Evolutionary conservation across 345 rosid species (phyloP).

Genomic region (Heritiera fomes): DNA sequence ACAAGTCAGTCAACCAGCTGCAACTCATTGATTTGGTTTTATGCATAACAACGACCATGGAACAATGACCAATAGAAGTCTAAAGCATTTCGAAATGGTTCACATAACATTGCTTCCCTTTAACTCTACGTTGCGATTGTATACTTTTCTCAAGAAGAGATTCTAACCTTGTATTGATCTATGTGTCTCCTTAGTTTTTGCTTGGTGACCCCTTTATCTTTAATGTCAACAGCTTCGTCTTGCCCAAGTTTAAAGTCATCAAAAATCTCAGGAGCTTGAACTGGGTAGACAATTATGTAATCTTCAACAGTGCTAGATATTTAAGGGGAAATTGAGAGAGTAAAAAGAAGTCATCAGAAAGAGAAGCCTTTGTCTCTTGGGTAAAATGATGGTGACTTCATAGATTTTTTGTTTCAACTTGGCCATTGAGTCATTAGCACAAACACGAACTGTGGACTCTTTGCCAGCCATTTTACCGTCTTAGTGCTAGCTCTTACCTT

Average conservation of each 20-base stretch:
- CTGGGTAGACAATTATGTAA: slow-evolving; percentile 80
- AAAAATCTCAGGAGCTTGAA: slow-evolving; percentile 70
- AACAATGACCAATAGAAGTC: background rate
- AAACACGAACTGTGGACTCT: too few relatives aligned
- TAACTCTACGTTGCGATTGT: background rate
- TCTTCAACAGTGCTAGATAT: slow-evolving; percentile 64
- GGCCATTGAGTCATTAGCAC: too few relatives aligned
- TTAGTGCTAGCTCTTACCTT: too few relatives aligned
- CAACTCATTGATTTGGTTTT: background rate
- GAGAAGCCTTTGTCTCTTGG: too few relatives aligned
- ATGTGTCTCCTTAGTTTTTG: slow-evolving; percentile 71
- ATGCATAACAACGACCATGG: background rate
- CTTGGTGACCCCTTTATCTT: slow-evolving; percentile 84
- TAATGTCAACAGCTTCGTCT: slow-evolving; percentile 79
- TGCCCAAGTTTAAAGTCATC: slow-evolving; percentile 94
- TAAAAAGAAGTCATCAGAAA: background rate
- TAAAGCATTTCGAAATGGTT: background rate
- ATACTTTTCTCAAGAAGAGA: slow-evolving; percentile 2
- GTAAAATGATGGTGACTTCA: too few relatives aligned
- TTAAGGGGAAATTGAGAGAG: too few relatives aligned
- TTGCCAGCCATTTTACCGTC: too few relatives aligned
- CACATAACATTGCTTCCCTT: background rate
- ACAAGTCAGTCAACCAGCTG: slow-evolving; percentile 10
- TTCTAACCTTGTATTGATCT: slow-evolving; percentile 70
- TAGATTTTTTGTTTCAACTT: too few relatives aligned